Conservation (phyloP, 495 filamentous ascomycete species). For the Trichocladium uniseriatum region DNA sequence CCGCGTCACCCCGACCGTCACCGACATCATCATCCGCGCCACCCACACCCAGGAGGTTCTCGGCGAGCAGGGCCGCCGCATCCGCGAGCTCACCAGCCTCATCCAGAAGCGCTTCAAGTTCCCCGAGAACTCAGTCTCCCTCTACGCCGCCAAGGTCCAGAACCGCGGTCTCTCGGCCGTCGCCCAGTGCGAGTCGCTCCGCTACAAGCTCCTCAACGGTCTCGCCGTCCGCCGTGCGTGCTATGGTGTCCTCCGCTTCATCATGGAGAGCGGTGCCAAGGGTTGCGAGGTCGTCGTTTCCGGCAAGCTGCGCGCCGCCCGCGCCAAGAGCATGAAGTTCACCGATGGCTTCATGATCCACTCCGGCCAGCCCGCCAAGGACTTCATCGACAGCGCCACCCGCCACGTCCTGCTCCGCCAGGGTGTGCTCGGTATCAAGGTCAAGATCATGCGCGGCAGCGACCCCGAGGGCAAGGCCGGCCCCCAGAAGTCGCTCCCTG, state of each 20-base stretch:
- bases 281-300: slow-evolving; percentile 99
- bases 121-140: slow-evolving; percentile 98
- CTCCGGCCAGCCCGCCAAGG: slow-evolving; percentile 97
- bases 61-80: slow-evolving; percentile 98
- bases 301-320: slow-evolving; percentile 95
- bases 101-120: slow-evolving; percentile 99
- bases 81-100: slow-evolving; percentile 98
- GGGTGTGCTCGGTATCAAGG: slow-evolving; percentile 99
- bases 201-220: slow-evolving; percentile 99
- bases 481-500: slow-evolving; percentile 90
- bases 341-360: slow-evolving; percentile 99
- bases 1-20: slow-evolving; percentile 98
- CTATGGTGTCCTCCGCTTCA: slow-evolving; percentile 99
- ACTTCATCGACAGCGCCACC: slow-evolving; percentile 97
- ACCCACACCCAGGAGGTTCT: slow-evolving; percentile 99
- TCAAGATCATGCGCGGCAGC: slow-evolving; percentile 99
- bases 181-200: slow-evolving; percentile 98
- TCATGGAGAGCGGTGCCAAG: slow-evolving; percentile 99
- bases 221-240: slow-evolving; percentile 94
- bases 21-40: slow-evolving; percentile 99
- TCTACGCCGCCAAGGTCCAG: slow-evolving; percentile 99
- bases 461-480: slow-evolving; percentile 99
- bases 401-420: slow-evolving; percentile 99
- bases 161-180: slow-evolving; percentile 99
- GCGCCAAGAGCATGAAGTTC: slow-evolving; percentile 99